Evolutionary conservation across 2,329 filamentous ascomycete species (phyloP).

Genomic region (Thelonectria discophora): DNA sequence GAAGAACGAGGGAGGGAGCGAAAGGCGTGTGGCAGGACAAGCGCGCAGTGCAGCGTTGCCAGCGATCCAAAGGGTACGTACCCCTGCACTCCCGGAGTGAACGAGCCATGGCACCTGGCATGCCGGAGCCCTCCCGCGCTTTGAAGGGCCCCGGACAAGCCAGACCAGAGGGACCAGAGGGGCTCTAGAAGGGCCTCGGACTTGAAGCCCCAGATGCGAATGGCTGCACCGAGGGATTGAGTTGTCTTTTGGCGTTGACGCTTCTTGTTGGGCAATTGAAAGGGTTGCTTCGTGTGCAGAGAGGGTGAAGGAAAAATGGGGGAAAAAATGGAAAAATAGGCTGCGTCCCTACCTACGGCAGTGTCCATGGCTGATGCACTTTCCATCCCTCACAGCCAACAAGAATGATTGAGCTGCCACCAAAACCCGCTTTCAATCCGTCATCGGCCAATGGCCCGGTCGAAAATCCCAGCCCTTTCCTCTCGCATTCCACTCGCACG

Average conservation of each 20-base stretch:
- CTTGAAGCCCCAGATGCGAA: background rate
- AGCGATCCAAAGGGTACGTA: constrained; percentile 2
- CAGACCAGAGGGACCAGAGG: background rate
- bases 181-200: background rate
- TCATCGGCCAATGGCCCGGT: background rate
- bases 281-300: background rate
- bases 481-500: background rate
- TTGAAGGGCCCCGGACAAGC: background rate
- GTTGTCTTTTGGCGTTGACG: background rate
- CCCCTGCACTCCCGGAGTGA: constrained; percentile 9
- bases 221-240: constrained; percentile 1
- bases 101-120: constrained; percentile 15
- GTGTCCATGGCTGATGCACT: background rate
- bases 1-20: constrained; percentile 18
- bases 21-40: constrained; percentile 8
- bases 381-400: background rate
- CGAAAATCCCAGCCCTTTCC: background rate
- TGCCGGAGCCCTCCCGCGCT: constrained; percentile 22
- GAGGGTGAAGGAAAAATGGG: background rate
- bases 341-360: background rate
- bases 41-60: background rate
- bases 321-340: background rate
- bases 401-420: background rate
- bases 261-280: constrained; percentile 20
- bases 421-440: background rate